phyloP scores from a whole-genome alignment of 2,329 filamentous ascomycete genomes.

The Claviceps humidiphila region DNA sequence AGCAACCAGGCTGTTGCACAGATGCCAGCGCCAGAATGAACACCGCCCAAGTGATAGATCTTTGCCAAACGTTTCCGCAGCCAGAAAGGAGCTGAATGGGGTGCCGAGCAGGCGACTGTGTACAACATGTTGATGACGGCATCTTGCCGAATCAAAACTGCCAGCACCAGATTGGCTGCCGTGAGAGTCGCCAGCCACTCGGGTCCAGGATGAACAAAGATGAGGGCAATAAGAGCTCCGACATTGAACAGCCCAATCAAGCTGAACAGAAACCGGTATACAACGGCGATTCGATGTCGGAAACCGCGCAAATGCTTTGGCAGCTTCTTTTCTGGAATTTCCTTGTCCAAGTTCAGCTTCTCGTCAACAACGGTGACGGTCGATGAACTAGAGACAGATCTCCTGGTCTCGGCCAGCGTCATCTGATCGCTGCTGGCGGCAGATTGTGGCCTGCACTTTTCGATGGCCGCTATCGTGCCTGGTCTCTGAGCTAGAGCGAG shows the following conservation, averaged over 20 bases:
- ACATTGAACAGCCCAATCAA: conserved; percentile 37
- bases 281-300: conserved; percentile 33
- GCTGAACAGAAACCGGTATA: conserved; percentile 44
- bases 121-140: conserved; percentile 39
- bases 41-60: conserved; percentile 38
- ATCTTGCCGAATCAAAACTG: conserved; percentile 41
- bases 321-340: conserved; percentile 28
- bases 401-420: conserved; percentile 16
- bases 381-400: conserved; percentile 17
- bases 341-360: conserved; percentile 17
- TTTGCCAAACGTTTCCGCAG: conserved; percentile 35
- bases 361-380: conserved; percentile 17
- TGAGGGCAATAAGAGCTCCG: conserved; percentile 30
- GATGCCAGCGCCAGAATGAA: conserved; percentile 36
- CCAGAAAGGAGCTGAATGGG: conserved; percentile 31
- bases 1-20: conserved; percentile 37
- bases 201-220: conserved; percentile 20
- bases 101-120: conserved; percentile 30
- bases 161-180: conserved; percentile 34
- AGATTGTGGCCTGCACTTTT: not conserved
- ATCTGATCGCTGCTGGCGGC: conserved; percentile 8
- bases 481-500: conserved; percentile 14
- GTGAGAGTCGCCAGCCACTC: conserved; percentile 29
- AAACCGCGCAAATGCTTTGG: conserved; percentile 25
- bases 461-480: not conserved